Evolutionary conservation across 352 stramenopile genomes (phyloP).

Genomic region (Phytophthora pseudosyringae): DNA sequence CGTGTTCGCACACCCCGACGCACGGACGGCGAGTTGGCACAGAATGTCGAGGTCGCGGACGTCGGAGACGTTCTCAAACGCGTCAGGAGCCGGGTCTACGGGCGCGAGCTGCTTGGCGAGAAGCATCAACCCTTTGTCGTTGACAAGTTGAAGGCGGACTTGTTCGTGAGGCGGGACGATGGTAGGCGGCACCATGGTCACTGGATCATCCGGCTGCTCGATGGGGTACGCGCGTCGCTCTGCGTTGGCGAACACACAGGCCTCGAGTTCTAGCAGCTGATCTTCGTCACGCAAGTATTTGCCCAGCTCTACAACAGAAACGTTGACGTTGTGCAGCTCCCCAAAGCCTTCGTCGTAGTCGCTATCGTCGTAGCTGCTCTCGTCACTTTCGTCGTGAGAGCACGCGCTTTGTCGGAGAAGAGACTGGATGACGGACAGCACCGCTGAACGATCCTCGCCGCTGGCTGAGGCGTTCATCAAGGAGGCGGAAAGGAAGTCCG

Average conservation of each 20-base stretch:
- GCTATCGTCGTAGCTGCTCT: constrained; percentile 17
- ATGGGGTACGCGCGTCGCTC: constrained; percentile 45
- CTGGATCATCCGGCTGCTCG: constrained; percentile 22
- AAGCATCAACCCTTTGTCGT: constrained; percentile 11
- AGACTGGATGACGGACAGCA: constrained; percentile 41
- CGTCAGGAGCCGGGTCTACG: constrained; percentile 8
- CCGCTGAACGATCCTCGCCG: constrained; percentile 16
- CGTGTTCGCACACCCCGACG: constrained; percentile 20
- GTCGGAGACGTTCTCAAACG: constrained; percentile 8
- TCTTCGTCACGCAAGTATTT: constrained; percentile 19
- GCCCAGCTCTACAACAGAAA: constrained; percentile 19
- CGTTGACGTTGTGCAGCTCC: constrained; percentile 17
- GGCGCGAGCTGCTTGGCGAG: constrained; percentile 22
- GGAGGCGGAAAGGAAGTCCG: constrained; percentile 39
- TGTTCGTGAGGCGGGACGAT: constrained; percentile 47
- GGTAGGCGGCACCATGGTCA: constrained; percentile 17
- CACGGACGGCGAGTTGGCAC: constrained; percentile 29
- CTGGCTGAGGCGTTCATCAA: constrained; percentile 13
- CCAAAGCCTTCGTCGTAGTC: constrained; percentile 23
- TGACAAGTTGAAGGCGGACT: constrained; percentile 37
- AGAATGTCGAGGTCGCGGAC: constrained; percentile 28
- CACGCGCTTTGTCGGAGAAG: constrained; percentile 21
- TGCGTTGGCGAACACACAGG: constrained; percentile 34
- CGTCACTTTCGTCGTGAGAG: background rate
- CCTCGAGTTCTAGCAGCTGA: constrained; percentile 12